These are phyloP conservation scores for Fusarium temperatum DNA, from an alignment of 2,329 filamentous ascomycete genomes.

Conservation along the genomic window DNA sequence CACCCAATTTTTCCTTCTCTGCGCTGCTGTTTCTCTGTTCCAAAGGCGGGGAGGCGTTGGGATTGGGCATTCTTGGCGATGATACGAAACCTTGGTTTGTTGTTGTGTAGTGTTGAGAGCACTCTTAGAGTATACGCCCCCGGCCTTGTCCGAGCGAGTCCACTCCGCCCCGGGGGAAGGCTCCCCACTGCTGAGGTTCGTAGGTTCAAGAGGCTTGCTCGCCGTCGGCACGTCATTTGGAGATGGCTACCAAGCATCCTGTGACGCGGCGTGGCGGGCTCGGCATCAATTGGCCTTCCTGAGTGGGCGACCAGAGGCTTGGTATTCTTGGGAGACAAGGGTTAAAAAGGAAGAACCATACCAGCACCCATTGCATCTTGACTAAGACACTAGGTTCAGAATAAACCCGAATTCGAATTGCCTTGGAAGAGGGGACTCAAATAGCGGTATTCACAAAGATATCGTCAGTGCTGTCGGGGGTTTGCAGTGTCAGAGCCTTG, in stretches of 20 bases:
- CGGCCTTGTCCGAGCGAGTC: constrained; percentile 19
- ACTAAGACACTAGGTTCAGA: not conserved
- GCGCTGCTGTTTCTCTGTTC: constrained; percentile 22
- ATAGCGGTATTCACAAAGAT: constrained; percentile 15
- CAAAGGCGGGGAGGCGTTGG: constrained; percentile 36
- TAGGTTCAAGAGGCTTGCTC: constrained; percentile 3
- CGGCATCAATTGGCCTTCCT: constrained; percentile 34
- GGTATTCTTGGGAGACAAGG: constrained; percentile 36
- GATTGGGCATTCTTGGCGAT: constrained; percentile 36
- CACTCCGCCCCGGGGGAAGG: constrained; percentile 12
- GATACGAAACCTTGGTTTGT: constrained; percentile 34
- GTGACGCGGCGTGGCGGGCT: constrained; percentile 42
- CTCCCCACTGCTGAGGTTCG: constrained; percentile 9
- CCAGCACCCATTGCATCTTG: constrained; percentile 15
- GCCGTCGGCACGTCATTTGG: constrained; percentile 37
- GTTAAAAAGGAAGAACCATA: not conserved
- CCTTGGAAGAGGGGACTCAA: constrained; percentile 23
- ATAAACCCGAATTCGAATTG: constrained; percentile 29
- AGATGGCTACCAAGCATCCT: constrained; percentile 15
- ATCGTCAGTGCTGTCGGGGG: constrained; percentile 22
- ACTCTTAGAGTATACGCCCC: not conserved
- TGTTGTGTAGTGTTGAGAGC: constrained; percentile 27
- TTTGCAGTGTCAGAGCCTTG: constrained; percentile 13
- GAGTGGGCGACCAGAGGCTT: constrained; percentile 30
- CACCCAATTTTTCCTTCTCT: constrained; percentile 40